These are phyloP conservation scores for Sugiyamaella chiloensis DNA, from an alignment of 805 yeast genomes.

Conservation along the genomic window DNA sequence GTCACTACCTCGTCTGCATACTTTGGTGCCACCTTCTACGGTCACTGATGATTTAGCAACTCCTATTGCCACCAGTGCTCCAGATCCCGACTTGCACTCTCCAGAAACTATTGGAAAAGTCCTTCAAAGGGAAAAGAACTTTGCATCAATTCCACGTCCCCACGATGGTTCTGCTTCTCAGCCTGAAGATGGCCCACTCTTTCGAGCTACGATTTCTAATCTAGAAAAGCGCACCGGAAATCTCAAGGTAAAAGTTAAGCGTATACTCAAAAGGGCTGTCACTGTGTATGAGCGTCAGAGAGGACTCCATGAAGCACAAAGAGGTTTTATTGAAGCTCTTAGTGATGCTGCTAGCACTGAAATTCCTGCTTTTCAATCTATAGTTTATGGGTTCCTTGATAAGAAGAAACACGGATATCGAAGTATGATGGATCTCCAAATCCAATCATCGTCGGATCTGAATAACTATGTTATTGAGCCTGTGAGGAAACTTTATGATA, in stretches of 20 bases:
- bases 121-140: slow-evolving; percentile 15
- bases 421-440: slow-evolving; percentile 15
- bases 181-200: slow-evolving; percentile 45
- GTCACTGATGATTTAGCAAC: not conserved
- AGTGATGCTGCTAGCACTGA: slow-evolving; percentile 33
- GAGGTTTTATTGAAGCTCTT: slow-evolving; percentile 32
- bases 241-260: slow-evolving; percentile 35
- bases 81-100: not conserved
- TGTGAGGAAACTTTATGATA: slow-evolving; percentile 38
- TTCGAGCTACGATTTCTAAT: slow-evolving; percentile 38
- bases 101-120: slow-evolving; percentile 14
- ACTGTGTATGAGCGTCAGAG: slow-evolving; percentile 32
- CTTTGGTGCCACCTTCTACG: not conserved
- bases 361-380: slow-evolving; percentile 31
- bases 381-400: slow-evolving; percentile 30
- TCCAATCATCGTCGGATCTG: slow-evolving; percentile 30
- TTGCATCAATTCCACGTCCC: slow-evolving; percentile 28
- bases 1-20: not conserved
- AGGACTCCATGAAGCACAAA: slow-evolving; percentile 34
- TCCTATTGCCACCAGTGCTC: not conserved
- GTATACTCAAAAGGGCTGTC: slow-evolving; percentile 36
- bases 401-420: slow-evolving; percentile 24
- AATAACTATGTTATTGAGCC: slow-evolving; percentile 37
- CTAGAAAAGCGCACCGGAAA: slow-evolving; percentile 37
- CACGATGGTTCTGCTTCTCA: slow-evolving; percentile 30